A percentile compares a stretch with the other conserved stretches of the same genome.
Conservation (phyloP, 176 grass and related monocot genomes). For the Calamus simplicifolius region DNA sequence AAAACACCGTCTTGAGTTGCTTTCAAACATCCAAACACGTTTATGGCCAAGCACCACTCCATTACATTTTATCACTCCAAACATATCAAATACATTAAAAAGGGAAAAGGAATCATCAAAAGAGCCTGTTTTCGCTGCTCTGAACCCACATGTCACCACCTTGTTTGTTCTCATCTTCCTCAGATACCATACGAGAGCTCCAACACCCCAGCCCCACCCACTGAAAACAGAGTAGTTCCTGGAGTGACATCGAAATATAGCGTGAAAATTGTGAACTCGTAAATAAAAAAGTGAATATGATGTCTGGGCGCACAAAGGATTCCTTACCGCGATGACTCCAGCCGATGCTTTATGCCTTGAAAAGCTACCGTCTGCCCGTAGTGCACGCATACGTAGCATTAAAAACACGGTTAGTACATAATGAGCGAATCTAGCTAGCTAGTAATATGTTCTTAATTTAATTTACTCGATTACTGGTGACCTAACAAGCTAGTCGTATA, state of each 20-base stretch:
- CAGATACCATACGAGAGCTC: slow-evolving; percentile 70
- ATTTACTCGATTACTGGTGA: not conserved
- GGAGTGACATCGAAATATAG: slow-evolving; percentile 4
- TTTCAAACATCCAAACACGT: no score
- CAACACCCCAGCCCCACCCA: slow-evolving; percentile 43
- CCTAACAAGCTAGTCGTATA: not conserved
- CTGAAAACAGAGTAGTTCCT: slow-evolving; percentile 59
- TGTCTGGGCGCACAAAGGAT: not conserved
- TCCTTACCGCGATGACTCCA: slow-evolving; percentile 57
- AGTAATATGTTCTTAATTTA: not conserved
- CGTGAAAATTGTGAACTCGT: not conserved
- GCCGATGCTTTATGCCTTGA: slow-evolving; percentile 37
- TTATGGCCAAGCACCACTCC: no score
- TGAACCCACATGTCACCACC: slow-evolving; percentile 82
- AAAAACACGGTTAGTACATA: no score
- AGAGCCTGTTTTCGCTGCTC: slow-evolving; percentile 80
- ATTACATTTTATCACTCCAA: no score
- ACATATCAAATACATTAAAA: no score
- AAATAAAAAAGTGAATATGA: slow-evolving; percentile 2
- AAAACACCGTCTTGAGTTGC: no score
- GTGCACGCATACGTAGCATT: no score
- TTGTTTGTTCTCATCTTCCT: slow-evolving; percentile 53
- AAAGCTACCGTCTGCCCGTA: slow-evolving; percentile 17
- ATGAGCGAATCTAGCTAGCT: no score
- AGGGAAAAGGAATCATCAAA: slow-evolving; percentile 23